Evolutionary conservation across 169 alveolate species (phyloP).

Genomic region (Amoebophrya sp.): DNA sequence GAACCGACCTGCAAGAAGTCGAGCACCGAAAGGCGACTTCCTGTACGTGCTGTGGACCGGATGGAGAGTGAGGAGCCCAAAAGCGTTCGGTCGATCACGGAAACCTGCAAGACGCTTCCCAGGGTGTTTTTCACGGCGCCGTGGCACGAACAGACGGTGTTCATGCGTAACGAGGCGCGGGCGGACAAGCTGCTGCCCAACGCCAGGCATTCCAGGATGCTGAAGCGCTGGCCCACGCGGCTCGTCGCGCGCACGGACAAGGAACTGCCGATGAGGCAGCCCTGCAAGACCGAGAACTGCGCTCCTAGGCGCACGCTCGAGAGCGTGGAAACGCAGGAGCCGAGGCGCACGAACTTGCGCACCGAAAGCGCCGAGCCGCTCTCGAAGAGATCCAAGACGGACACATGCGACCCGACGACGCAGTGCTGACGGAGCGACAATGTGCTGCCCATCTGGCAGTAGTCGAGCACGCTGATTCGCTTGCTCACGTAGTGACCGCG

Average conservation of each 20-base stretch:
- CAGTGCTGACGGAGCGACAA: background rate
- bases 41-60: background rate
- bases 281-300: background rate
- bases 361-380: background rate
- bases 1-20: background rate
- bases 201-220: background rate
- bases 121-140: background rate
- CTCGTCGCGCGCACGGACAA: background rate
- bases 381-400: background rate
- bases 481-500: background rate
- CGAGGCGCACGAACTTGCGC: background rate
- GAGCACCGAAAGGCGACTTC: background rate
- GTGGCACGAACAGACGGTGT: background rate
- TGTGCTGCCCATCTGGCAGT: background rate
- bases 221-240: background rate
- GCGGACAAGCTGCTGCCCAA: background rate
- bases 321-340: background rate
- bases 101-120: background rate
- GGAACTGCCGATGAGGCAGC: background rate
- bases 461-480: background rate
- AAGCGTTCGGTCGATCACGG: background rate
- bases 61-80: constrained; percentile 7
- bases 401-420: background rate
- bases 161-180: background rate
- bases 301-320: background rate